These are phyloP conservation scores for Ceratobasidium sp. DNA, from an alignment of 1,284 basidiomycete species.

Conservation along the genomic window DNA sequence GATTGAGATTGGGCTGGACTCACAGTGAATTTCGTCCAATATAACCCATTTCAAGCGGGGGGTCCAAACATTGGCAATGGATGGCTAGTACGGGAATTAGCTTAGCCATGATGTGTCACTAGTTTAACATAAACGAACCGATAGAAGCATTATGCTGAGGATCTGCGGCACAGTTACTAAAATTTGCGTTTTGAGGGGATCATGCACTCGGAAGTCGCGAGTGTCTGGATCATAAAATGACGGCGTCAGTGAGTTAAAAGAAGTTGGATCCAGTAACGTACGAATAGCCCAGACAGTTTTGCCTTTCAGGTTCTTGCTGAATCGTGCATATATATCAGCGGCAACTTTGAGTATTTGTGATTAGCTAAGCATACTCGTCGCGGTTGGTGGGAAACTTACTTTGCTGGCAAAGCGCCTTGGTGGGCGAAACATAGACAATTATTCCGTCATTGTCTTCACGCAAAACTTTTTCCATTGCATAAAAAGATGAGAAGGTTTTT, in stretches of 20 bases:
- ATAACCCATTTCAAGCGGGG: conserved; percentile 76
- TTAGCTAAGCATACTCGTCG: neutral
- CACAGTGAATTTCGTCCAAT: conserved; percentile 75
- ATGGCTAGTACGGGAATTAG: conserved; percentile 57
- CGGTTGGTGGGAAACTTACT: conserved; percentile 46
- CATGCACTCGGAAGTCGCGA: conserved; percentile 73
- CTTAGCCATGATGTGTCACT: no score
- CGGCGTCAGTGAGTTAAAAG: neutral
- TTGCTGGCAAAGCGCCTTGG: conserved; percentile 75
- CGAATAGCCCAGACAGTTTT: conserved; percentile 73
- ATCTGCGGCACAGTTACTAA: conserved; percentile 80
- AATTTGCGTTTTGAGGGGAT: conserved; percentile 77
- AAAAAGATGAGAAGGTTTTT: conserved; percentile 82
- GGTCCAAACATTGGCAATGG: conserved; percentile 72
- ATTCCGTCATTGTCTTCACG: conserved; percentile 73
- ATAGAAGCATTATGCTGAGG: conserved; percentile 75
- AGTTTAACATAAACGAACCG: conserved; percentile 51
- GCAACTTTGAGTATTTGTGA: conserved; percentile 59
- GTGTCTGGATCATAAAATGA: conserved; percentile 60
- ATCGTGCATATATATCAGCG: conserved; percentile 77
- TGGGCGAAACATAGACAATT: conserved; percentile 74
- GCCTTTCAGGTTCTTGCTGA: conserved; percentile 70
- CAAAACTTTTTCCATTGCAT: conserved; percentile 79
- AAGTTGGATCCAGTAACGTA: neutral
- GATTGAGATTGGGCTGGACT: neutral